phyloP scores from a whole-genome alignment of 306 rosid genomes.

The Gastrolobium bilobum region DNA sequence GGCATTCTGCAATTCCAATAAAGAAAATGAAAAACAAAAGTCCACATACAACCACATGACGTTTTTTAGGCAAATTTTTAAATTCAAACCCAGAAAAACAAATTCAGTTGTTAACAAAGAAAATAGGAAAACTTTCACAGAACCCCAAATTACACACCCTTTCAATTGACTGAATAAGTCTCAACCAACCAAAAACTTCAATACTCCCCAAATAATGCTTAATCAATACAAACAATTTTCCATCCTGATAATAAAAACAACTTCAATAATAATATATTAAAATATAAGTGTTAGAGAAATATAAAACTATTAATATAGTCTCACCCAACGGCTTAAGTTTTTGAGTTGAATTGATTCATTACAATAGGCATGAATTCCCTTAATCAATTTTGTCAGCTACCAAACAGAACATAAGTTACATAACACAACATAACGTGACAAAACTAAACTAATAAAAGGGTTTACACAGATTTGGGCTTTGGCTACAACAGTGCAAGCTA shows the following conservation, averaged over 20 bases:
- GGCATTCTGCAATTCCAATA: conserved; percentile 54
- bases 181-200: neutral
- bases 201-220: neutral
- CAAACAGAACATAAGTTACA: neutral
- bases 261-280: too few relatives aligned
- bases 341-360: too few relatives aligned
- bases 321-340: neutral
- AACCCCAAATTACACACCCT: conserved; percentile 13
- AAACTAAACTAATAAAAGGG: neutral
- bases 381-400: neutral
- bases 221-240: neutral
- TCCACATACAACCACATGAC: neutral
- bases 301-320: too few relatives aligned
- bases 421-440: neutral
- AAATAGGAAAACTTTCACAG: neutral
- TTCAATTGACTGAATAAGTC: neutral
- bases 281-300: too few relatives aligned
- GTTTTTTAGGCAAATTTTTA: neutral
- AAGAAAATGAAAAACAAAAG: conserved; percentile 20
- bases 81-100: neutral
- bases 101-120: neutral
- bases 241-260: too few relatives aligned
- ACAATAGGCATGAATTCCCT: too few relatives aligned
- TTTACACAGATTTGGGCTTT: conserved; percentile 45
- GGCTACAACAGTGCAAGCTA: conserved; percentile 38